Percentiles rank a stretch among this genome's conserved stretches.
These are phyloP conservation scores for Linnemannia schmuckeri DNA, from an alignment of 192 early-diverging fungal species.

Conservation along the genomic window DNA sequence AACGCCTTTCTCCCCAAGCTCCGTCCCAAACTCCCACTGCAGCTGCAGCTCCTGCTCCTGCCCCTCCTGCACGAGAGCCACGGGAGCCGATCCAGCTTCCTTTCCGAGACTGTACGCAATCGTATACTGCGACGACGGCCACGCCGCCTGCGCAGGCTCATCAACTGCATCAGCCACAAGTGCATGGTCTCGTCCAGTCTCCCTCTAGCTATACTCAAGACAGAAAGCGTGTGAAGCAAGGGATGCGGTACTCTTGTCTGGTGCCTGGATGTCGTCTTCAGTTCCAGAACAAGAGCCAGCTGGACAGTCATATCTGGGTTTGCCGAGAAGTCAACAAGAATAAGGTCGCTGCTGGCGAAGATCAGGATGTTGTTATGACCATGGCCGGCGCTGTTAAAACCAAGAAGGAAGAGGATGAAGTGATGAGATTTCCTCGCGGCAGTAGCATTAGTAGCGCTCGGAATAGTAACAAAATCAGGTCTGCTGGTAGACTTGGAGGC, in stretches of 20 bases:
- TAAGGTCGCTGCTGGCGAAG: background rate
- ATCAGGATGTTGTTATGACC: background rate
- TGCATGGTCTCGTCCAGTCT: background rate
- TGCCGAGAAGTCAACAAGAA: conserved; percentile 1
- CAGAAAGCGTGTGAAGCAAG: background rate
- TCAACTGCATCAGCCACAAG: background rate
- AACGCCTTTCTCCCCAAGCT: background rate
- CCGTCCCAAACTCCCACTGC: background rate
- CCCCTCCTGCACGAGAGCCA: background rate
- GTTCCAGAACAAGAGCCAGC: background rate
- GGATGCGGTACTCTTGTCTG: background rate
- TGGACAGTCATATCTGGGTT: background rate
- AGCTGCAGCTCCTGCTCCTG: background rate
- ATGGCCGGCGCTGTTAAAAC: background rate
- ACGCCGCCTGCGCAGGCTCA: too few relatives aligned
- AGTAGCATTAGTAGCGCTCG: conserved; percentile 14
- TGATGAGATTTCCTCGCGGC: conserved; percentile 21
- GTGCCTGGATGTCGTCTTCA: background rate
- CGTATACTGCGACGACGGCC: too few relatives aligned
- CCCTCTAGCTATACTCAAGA: background rate
- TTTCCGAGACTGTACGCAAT: background rate
- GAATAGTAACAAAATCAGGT: too few relatives aligned
- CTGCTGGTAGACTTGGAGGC: too few relatives aligned
- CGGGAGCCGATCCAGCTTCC: background rate
- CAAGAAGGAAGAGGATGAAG: background rate